A percentile compares a stretch with the other conserved stretches of the same genome.
Conservation (phyloP, 495 filamentous ascomycete species). For the Trichoderma virens region DNA sequence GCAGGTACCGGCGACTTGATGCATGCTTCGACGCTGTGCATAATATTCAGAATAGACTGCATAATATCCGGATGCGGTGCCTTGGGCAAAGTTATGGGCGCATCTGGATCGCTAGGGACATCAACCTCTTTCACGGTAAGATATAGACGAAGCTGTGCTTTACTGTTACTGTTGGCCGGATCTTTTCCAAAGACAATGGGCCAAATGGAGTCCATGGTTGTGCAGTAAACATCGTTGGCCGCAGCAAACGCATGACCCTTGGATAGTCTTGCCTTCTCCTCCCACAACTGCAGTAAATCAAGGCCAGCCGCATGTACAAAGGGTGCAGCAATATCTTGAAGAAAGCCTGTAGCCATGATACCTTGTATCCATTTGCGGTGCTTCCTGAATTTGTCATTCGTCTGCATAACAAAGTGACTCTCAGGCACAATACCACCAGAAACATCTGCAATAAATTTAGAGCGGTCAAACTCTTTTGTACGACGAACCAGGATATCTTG, state of each 20-base stretch:
- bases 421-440: constrained; percentile 12
- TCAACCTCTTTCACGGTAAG: no score
- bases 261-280: constrained; percentile 18
- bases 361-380: constrained; percentile 15
- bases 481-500: constrained; percentile 28
- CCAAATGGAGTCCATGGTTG: constrained; percentile 23
- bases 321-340: constrained; percentile 15
- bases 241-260: constrained; percentile 20
- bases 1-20: no score
- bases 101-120: no score
- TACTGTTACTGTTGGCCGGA: no score
- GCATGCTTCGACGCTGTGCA: no score
- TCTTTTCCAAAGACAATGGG: not conserved
- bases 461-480: constrained; percentile 27
- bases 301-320: constrained; percentile 15
- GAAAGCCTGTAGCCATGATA: constrained; percentile 17
- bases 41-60: no score
- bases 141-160: no score
- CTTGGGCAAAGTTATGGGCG: no score
- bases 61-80: no score
- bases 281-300: constrained; percentile 23
- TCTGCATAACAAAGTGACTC: constrained; percentile 11
- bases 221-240: constrained; percentile 19
- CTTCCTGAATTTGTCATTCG: constrained; percentile 12
- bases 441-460: not conserved